phyloP scores from a whole-genome alignment of 805 yeast genomes.

The Yarrowia hollandica region DNA sequence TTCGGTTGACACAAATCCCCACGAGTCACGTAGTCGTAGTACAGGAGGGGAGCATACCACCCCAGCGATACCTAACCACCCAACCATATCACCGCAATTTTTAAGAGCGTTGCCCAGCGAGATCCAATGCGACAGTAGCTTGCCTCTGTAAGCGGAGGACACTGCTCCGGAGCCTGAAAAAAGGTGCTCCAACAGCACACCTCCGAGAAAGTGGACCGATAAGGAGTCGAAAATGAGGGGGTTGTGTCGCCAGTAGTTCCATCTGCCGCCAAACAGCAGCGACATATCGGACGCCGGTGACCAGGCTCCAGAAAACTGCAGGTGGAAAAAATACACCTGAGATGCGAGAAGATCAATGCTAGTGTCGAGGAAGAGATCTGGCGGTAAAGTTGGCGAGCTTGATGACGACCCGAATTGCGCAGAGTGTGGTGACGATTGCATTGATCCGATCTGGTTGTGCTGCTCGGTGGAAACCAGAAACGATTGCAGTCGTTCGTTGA shows the following conservation, averaged over 20 bases:
- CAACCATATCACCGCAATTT: slow-evolving; percentile 84
- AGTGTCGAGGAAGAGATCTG: slow-evolving; percentile 54
- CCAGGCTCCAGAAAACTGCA: slow-evolving; percentile 68
- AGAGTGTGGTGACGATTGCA: slow-evolving; percentile 35
- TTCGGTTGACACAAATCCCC: slow-evolving; percentile 68
- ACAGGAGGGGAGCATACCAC: slow-evolving; percentile 80
- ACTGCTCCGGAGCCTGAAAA: slow-evolving; percentile 46
- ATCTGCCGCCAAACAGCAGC: slow-evolving; percentile 56
- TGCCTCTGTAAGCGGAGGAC: slow-evolving; percentile 48
- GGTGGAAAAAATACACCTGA: slow-evolving; percentile 66
- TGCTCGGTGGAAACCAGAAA: slow-evolving; percentile 31
- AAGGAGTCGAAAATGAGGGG: slow-evolving; percentile 75
- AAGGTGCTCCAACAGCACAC: slow-evolving; percentile 67
- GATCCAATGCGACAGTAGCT: slow-evolving; percentile 77
- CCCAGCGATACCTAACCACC: slow-evolving; percentile 90
- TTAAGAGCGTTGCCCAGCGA: slow-evolving; percentile 76
- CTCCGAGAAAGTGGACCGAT: slow-evolving; percentile 76
- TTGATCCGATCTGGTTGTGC: not conserved
- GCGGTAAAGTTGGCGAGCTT: slow-evolving; percentile 40
- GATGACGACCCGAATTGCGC: slow-evolving; percentile 33
- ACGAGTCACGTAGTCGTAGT: slow-evolving; percentile 67
- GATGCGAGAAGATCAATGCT: slow-evolving; percentile 57
- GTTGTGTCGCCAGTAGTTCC: slow-evolving; percentile 52
- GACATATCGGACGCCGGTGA: slow-evolving; percentile 78
- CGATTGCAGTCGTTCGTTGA: slow-evolving; percentile 34